Percentiles rank a stretch among this genome's conserved stretches.
phyloP scores from a whole-genome alignment of 1,284 basidiomycete genomes.

The Ceratobasidium sp. region DNA sequence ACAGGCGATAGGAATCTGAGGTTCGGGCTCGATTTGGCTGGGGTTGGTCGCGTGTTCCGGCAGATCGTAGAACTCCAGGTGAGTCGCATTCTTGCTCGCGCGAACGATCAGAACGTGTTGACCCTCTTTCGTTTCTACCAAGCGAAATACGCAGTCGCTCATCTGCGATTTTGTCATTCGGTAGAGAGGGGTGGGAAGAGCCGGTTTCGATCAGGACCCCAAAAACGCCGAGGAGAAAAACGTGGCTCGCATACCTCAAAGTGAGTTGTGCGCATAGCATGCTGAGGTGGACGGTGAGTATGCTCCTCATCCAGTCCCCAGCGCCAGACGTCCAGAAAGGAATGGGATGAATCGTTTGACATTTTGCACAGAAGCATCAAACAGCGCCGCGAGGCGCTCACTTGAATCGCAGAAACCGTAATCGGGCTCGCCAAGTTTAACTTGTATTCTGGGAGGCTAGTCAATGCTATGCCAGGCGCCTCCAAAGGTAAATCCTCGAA shows the following conservation, averaged over 20 bases:
- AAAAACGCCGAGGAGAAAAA: conserved; percentile 18
- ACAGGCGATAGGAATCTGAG: conserved; percentile 26
- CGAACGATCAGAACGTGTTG: conserved; percentile 35
- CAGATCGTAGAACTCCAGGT: conserved; percentile 35
- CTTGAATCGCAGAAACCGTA: conserved; percentile 16
- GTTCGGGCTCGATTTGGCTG: conserved; percentile 24
- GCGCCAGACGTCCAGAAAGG: conserved; percentile 19
- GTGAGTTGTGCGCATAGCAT: conserved; percentile 15
- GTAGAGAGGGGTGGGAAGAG: neutral
- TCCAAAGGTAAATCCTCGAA: neutral
- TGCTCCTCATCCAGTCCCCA: conserved; percentile 22
- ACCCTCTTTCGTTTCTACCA: conserved; percentile 16
- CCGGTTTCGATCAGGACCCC: conserved; percentile 24
- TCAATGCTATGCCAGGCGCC: neutral
- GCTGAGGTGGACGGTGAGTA: conserved; percentile 1
- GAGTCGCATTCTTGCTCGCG: conserved; percentile 26
- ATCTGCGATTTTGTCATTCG: conserved; percentile 3
- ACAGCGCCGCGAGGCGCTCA: conserved; percentile 13
- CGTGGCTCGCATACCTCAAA: conserved; percentile 32
- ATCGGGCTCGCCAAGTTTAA: conserved; percentile 5
- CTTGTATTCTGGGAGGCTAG: conserved; percentile 10
- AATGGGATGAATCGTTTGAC: neutral
- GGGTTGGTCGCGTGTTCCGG: neutral
- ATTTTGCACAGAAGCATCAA: conserved; percentile 25
- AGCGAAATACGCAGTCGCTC: conserved; percentile 28